A percentile compares a stretch with the other conserved stretches of the same genome.
phyloP scores from a whole-genome alignment of 176 grass and related monocot species.

The Musa schizocarpa region DNA sequence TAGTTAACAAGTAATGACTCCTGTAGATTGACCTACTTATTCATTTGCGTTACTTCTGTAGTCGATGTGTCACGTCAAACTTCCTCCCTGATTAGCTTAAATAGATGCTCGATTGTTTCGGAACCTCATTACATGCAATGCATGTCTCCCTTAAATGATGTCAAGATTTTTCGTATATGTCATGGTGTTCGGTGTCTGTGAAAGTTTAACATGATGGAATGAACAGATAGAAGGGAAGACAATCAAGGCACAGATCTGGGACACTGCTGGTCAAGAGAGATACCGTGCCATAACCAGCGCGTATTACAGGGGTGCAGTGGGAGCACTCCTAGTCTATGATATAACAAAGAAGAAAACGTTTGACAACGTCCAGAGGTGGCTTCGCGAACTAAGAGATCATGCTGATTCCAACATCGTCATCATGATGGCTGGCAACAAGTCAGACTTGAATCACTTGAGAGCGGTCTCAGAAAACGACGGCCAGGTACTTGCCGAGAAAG shows the following conservation, averaged over 20 bases:
- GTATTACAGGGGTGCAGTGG: constrained; percentile 49
- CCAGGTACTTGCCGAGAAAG: constrained; percentile 36
- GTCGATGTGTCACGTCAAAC: not conserved
- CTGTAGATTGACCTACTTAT: not conserved
- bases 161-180: not conserved
- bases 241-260: constrained; percentile 65
- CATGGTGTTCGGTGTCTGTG: not conserved
- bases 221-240: constrained; percentile 48
- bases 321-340: constrained; percentile 48
- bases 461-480: constrained; percentile 48
- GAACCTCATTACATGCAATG: not conserved
- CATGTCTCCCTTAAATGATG: not conserved
- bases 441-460: constrained; percentile 40
- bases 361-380: constrained; percentile 57
- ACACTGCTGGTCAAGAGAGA: constrained; percentile 62
- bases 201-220: not conserved
- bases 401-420: constrained; percentile 57
- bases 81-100: not conserved
- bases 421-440: constrained; percentile 55
- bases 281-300: constrained; percentile 68
- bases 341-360: constrained; percentile 61
- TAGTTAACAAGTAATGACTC: not conserved
- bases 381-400: constrained; percentile 47
- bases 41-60: not conserved
- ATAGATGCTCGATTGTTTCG: not conserved